Evolutionary conservation across 192 early-diverging fungal species (phyloP), one percentile per base, ranked within the genome.

Genomic region (Rhizophagus clarus): DNA sequence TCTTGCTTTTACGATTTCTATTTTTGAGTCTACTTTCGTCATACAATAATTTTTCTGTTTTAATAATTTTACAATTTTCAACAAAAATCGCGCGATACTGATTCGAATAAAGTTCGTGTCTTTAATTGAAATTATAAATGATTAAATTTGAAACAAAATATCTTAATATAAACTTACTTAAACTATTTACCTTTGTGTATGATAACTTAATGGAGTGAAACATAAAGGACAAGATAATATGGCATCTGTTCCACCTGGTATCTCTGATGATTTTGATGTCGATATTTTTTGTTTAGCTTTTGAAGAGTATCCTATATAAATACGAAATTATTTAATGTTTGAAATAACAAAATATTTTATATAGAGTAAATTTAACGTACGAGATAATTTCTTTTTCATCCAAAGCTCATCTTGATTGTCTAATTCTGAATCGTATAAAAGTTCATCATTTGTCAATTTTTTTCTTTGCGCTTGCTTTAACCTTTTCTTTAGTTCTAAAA

Each of bases 11-110:
- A 26, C 24, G 56, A n/a, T 28, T 32, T 60, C 40, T 56, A 61
- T 80, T 61, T 40, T 79, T 75, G 63, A 2, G 72, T 34, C 60
- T 82, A 26, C 72, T 45, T n/a, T 61, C 45, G 6, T 85, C 24
- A 71, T 74, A 61, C 80, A 87, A 12, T 85, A 88, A 82, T 34
- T 80, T 61, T 45, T 88, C 89, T 26, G 69, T 85, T 22, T 81
- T 82, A 45, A 85, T 77, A 15, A 88, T 78, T 22, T 85, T 74
- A 71, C 92, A 93, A 79, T 90, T 85, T 60, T 88, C 87, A 2
- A 92, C 91, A 84, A 93, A 93, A 85, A 93, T 90, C 24, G 92
- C 91, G 40, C 92, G 82, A 79, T 86, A 93, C 74, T 93, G 92
- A 67, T 87, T 86, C 15, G 83, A 63, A 79, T 91, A 92, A 14